These are phyloP conservation scores for Clarireedia hainanense DNA, from an alignment of 2,329 filamentous ascomycete genomes.

Conservation along the genomic window DNA sequence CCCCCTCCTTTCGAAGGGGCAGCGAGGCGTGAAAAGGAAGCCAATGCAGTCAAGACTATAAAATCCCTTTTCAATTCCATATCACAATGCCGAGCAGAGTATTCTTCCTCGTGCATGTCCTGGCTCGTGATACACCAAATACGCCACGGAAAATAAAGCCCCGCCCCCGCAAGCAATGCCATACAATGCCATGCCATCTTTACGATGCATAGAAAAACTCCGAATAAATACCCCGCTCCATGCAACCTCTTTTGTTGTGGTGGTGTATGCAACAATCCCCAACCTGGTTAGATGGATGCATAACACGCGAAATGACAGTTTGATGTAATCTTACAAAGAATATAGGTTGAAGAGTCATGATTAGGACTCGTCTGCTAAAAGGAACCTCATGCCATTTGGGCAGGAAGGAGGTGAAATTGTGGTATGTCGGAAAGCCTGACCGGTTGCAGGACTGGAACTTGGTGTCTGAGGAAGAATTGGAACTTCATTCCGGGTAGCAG, in stretches of 20 bases:
- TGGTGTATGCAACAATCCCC: not conserved
- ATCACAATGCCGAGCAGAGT: too few relatives aligned
- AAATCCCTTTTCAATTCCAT: too few relatives aligned
- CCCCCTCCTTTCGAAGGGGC: too few relatives aligned
- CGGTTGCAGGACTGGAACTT: not conserved
- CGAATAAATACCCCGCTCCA: slow-evolving; percentile 1
- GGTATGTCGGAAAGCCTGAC: slow-evolving; percentile 17
- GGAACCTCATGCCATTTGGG: slow-evolving; percentile 35
- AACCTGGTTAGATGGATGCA: not conserved
- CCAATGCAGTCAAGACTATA: too few relatives aligned
- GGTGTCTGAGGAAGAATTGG: slow-evolving; percentile 9
- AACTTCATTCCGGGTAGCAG: not conserved
- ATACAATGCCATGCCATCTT: slow-evolving; percentile 1
- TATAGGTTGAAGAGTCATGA: not conserved
- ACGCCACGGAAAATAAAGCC: not conserved
- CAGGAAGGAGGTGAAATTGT: slow-evolving; percentile 38
- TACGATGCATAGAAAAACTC: slow-evolving; percentile 6
- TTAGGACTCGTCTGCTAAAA: slow-evolving; percentile 20
- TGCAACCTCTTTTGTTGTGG: not conserved
- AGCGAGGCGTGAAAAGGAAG: too few relatives aligned
- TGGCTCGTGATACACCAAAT: not conserved
- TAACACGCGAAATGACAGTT: not conserved
- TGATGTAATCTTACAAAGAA: not conserved
- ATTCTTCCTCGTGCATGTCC: too few relatives aligned
- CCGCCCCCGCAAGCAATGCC: not conserved